phyloP scores from a whole-genome alignment of 257 asterid genomes.

The Fraxinus americana region DNA sequence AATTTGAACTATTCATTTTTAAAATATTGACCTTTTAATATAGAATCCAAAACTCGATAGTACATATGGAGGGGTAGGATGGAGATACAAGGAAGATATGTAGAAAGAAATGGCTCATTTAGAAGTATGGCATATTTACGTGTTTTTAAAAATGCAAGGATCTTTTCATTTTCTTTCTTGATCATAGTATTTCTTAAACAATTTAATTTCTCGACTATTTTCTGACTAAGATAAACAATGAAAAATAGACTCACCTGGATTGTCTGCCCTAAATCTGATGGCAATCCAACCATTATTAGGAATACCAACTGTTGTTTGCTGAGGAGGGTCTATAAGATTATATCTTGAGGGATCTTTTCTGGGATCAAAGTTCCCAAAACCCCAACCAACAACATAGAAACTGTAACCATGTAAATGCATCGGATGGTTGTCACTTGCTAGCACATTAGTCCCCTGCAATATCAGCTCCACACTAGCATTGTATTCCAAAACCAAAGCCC shows the following conservation, averaged over 20 bases:
- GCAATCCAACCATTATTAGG: slow-evolving; percentile 60
- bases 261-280: slow-evolving; percentile 51
- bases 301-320: slow-evolving; percentile 50
- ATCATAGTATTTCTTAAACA: neutral
- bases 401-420: slow-evolving; percentile 59
- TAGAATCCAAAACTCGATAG: too few relatives aligned
- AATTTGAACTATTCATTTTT: too few relatives aligned
- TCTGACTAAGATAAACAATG: neutral
- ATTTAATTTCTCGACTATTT: neutral
- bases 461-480: slow-evolving; percentile 52
- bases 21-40: too few relatives aligned
- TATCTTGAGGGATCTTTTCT: slow-evolving; percentile 32
- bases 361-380: slow-evolving; percentile 56
- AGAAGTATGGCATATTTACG: neutral
- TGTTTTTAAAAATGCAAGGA: neutral
- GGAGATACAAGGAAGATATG: neutral
- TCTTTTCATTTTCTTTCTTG: too few relatives aligned
- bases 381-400: slow-evolving; percentile 54
- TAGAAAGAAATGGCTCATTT: neutral
- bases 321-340: slow-evolving; percentile 54
- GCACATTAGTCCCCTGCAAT: slow-evolving; percentile 53
- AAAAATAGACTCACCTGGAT: slow-evolving; percentile 42
- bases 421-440: slow-evolving; percentile 63
- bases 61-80: neutral
- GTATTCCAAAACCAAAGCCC: slow-evolving; percentile 42